These are phyloP conservation scores for Fusarium sp. DNA, from an alignment of 2,329 filamentous ascomycete genomes.

Conservation along the genomic window DNA sequence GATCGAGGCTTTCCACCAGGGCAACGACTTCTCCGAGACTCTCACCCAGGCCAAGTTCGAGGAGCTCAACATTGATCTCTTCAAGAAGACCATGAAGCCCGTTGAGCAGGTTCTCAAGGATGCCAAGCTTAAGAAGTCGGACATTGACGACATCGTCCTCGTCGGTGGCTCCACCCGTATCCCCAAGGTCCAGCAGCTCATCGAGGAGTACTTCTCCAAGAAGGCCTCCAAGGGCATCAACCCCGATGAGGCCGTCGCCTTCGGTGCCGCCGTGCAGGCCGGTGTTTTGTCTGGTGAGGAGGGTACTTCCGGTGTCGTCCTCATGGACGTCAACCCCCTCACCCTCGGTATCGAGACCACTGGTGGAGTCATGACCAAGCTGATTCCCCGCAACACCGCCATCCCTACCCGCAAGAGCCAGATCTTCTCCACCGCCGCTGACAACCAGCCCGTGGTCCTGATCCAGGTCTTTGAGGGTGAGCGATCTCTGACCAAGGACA, in stretches of 20 bases:
- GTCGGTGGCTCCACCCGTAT: slow-evolving; percentile 99
- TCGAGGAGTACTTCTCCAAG: slow-evolving; percentile 97
- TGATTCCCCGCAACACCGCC: slow-evolving; percentile 92
- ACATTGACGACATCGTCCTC: slow-evolving; percentile 95
- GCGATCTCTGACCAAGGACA: slow-evolving; percentile 93
- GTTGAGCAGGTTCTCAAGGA: slow-evolving; percentile 99
- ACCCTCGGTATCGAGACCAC: slow-evolving; percentile 98
- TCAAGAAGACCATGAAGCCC: slow-evolving; percentile 99
- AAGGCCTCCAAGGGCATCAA: slow-evolving; percentile 99
- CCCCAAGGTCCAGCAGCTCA: slow-evolving; percentile 92
- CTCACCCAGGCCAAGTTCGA: slow-evolving; percentile 99
- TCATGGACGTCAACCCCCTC: slow-evolving; percentile 97
- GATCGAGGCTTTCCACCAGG: slow-evolving; percentile 96
- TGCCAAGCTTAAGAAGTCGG: slow-evolving; percentile 94
- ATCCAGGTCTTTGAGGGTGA: slow-evolving; percentile 98
- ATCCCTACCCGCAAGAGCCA: slow-evolving; percentile 97
- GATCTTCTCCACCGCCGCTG: slow-evolving; percentile 96
- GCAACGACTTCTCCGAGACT: slow-evolving; percentile 98
- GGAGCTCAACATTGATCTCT: slow-evolving; percentile 97
- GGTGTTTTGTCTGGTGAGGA: slow-evolving; percentile 92
- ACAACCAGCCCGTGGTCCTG: slow-evolving; percentile 94
- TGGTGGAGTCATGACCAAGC: slow-evolving; percentile 96
- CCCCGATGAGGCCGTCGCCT: slow-evolving; percentile 98
- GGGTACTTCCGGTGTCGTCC: slow-evolving; percentile 80
- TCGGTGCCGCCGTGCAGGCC: slow-evolving; percentile 95